Percentiles rank a stretch among this genome's conserved stretches.
Conservation (phyloP, 768 basidiomycete genomes). For the Mycena epipterygia region DNA sequence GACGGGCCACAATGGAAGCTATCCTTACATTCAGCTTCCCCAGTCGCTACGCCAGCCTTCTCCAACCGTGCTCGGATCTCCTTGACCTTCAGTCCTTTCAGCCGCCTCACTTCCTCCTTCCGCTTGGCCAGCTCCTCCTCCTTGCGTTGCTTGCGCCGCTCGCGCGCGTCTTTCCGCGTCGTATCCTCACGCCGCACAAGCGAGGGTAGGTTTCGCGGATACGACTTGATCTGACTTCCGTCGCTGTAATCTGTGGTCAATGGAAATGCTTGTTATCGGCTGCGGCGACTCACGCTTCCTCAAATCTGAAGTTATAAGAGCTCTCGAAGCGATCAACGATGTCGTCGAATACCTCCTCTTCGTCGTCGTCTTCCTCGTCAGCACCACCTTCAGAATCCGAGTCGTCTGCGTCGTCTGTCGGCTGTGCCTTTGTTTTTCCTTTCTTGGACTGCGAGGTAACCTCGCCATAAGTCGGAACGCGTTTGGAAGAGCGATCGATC, state of each 20-base stretch:
- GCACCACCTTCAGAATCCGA: slow-evolving; percentile 43
- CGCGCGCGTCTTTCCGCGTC: slow-evolving; percentile 87
- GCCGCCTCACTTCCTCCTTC: slow-evolving; percentile 83
- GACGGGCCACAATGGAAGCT: not conserved
- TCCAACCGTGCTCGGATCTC: slow-evolving; percentile 85
- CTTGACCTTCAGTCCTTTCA: slow-evolving; percentile 88
- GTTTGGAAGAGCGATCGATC: slow-evolving; percentile 84
- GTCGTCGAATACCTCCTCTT: slow-evolving; percentile 89
- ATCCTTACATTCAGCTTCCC: slow-evolving; percentile 51
- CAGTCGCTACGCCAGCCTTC: slow-evolving; percentile 69
- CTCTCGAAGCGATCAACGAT: slow-evolving; percentile 93
- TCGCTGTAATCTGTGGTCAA: slow-evolving; percentile 57
- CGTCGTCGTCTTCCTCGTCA: slow-evolving; percentile 53
- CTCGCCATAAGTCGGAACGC: slow-evolving; percentile 89
- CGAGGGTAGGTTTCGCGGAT: slow-evolving; percentile 80
- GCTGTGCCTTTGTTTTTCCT: slow-evolving; percentile 49
- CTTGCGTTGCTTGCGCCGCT: slow-evolving; percentile 81
- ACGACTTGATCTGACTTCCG: slow-evolving; percentile 74
- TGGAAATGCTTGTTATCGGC: not conserved
- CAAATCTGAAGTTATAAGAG: slow-evolving; percentile 98
- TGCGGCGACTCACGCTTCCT: slow-evolving; percentile 82
- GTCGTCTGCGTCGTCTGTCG: slow-evolving; percentile 32
- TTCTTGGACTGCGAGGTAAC: slow-evolving; percentile 62
- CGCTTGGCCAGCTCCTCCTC: slow-evolving; percentile 81
- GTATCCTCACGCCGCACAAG: slow-evolving; percentile 81